Evolutionary conservation across 1,284 basidiomycete genomes (phyloP).

Genomic region (Xerocomus minutiporus): DNA sequence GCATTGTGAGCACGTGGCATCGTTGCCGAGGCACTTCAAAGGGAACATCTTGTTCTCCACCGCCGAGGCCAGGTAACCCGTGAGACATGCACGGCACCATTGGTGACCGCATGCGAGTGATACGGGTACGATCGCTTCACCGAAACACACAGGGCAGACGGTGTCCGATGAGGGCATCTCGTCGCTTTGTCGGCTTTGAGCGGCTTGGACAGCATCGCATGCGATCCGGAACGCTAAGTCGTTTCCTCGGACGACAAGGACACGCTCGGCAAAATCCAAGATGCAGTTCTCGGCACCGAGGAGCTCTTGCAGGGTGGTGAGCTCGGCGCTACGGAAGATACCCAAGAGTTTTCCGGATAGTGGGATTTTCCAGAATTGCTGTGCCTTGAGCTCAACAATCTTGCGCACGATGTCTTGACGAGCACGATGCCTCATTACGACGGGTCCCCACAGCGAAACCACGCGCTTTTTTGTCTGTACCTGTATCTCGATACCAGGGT

Average conservation of each 20-base stretch:
- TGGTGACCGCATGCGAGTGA: conserved; percentile 57
- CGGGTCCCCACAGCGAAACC: conserved; percentile 52
- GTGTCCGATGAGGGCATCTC: conserved; percentile 16
- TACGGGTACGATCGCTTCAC: conserved; percentile 46
- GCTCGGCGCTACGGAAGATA: conserved; percentile 42
- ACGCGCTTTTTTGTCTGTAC: conserved; percentile 38
- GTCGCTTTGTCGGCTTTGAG: conserved; percentile 29
- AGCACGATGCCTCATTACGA: conserved; percentile 36
- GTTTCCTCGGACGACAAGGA: conserved; percentile 36
- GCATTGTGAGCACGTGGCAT: conserved; percentile 47
- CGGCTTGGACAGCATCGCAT: conserved; percentile 37
- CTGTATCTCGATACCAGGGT: conserved; percentile 42
- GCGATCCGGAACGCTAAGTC: conserved; percentile 34
- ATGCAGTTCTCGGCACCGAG: conserved; percentile 41
- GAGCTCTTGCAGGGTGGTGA: conserved; percentile 35
- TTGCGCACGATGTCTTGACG: conserved; percentile 44
- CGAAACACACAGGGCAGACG: conserved; percentile 38
- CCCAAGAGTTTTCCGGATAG: conserved; percentile 44
- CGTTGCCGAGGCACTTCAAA: conserved; percentile 58
- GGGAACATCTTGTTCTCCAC: conserved; percentile 61
- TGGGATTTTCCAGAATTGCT: conserved; percentile 40
- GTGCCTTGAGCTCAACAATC: conserved; percentile 38
- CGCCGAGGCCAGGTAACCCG: conserved; percentile 52
- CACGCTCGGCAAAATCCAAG: conserved; percentile 28
- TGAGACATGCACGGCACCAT: conserved; percentile 61